Conservation (phyloP, 2,329 filamentous ascomycete species). For the Trichothecium roseum region DNA sequence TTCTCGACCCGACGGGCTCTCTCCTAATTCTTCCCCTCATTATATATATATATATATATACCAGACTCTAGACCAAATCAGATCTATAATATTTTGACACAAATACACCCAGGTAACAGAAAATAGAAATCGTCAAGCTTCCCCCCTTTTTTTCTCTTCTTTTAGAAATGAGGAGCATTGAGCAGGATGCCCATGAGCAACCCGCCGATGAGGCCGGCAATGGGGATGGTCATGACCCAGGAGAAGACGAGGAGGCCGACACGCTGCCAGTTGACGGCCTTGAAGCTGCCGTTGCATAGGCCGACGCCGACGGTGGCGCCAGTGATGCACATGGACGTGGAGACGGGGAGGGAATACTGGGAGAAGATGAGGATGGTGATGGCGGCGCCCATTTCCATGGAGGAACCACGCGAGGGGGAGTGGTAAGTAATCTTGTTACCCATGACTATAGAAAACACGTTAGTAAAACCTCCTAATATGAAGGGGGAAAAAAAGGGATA, state of each 20-base stretch:
- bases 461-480: constrained; percentile 11
- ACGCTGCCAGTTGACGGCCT: constrained; percentile 68
- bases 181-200: constrained; percentile 27
- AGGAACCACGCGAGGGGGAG: constrained; percentile 44
- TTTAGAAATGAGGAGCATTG: constrained; percentile 26
- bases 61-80: too few relatives aligned
- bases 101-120: too few relatives aligned
- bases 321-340: constrained; percentile 71
- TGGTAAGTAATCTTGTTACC: constrained; percentile 73
- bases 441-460: constrained; percentile 47
- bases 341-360: constrained; percentile 65
- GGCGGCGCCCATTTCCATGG: constrained; percentile 73
- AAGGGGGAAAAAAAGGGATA: too few relatives aligned
- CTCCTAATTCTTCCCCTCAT: too few relatives aligned
- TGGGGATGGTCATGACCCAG: constrained; percentile 40
- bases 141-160: too few relatives aligned
- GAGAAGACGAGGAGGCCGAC: constrained; percentile 56
- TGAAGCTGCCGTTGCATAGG: constrained; percentile 62
- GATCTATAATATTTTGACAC: too few relatives aligned
- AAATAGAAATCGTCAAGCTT: too few relatives aligned
- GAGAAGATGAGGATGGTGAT: constrained; percentile 69
- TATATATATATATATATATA: too few relatives aligned
- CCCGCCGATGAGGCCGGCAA: constrained; percentile 30
- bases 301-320: constrained; percentile 70
- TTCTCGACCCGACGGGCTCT: too few relatives aligned